A percentile compares a stretch with the other conserved stretches of the same genome.
phyloP scores from a whole-genome alignment of 179 eudicot genomes.

The Pouteria campechiana region DNA sequence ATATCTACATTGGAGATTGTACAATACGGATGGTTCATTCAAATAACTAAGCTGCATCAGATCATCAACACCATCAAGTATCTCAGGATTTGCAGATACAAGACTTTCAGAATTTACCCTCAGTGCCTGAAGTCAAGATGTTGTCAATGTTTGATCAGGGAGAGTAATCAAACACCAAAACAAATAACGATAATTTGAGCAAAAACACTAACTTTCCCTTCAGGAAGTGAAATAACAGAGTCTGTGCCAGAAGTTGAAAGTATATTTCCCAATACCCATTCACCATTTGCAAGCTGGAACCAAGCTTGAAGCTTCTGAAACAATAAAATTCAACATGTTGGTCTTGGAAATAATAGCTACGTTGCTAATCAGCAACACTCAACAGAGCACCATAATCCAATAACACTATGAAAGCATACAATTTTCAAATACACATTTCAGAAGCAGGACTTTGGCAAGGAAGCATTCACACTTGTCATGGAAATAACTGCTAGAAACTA shows the following conservation, averaged over 20 bases:
- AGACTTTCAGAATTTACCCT: slow-evolving; percentile 63
- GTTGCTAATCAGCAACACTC: not conserved
- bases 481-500: too few species aligned
- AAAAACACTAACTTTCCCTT: slow-evolving; percentile 59
- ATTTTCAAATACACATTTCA: too few species aligned
- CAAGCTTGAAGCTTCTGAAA: slow-evolving; percentile 86
- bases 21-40: slow-evolving; percentile 87
- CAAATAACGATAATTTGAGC: not conserved
- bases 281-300: slow-evolving; percentile 79
- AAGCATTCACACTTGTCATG: too few species aligned
- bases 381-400: not conserved
- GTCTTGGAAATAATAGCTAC: slow-evolving; percentile 5
- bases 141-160: not conserved
- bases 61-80: slow-evolving; percentile 97
- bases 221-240: slow-evolving; percentile 54
- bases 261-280: slow-evolving; percentile 83
- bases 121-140: slow-evolving; percentile 44
- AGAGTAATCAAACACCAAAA: not conserved
- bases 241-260: slow-evolving; percentile 58
- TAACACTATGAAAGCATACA: not conserved
- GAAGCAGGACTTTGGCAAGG: too few species aligned
- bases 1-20: slow-evolving; percentile 89
- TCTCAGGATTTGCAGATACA: slow-evolving; percentile 90
- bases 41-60: slow-evolving; percentile 97
- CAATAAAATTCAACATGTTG: slow-evolving; percentile 11